Conservation (phyloP, 1,284 basidiomycete species). For the Rhodotorula sp. region DNA sequence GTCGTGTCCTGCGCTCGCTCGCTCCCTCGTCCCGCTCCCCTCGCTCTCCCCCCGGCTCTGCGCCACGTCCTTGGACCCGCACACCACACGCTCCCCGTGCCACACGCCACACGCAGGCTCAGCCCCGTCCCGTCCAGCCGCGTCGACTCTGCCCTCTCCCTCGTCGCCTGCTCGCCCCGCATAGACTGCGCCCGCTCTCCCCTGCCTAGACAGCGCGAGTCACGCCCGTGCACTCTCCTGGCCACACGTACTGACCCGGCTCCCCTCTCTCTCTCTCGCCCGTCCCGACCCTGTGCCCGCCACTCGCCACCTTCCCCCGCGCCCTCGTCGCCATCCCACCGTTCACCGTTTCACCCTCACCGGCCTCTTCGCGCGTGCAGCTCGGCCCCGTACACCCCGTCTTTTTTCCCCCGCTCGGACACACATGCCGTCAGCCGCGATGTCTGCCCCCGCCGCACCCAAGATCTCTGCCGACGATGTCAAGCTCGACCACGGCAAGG, state of each 20-base stretch:
- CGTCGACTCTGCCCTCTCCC: background rate
- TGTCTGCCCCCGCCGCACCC: conserved; percentile 33
- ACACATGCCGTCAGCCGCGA: conserved; percentile 30
- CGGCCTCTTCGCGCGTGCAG: no score
- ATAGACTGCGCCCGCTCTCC: background rate
- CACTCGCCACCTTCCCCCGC: no score
- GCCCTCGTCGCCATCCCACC: background rate
- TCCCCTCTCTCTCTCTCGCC: background rate
- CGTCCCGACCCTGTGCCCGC: no score
- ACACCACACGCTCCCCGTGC: no score
- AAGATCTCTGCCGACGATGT: conserved; percentile 35
- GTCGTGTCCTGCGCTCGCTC: no score
- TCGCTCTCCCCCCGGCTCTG: no score
- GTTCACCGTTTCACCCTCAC: background rate
- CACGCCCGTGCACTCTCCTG: background rate
- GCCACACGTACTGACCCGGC: background rate
- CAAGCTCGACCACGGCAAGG: conserved; percentile 33
- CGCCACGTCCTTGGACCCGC: no score
- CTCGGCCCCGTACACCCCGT: background rate
- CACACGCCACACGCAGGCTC: no score
- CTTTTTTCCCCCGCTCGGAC: background rate
- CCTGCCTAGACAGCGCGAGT: background rate
- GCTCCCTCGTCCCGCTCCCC: no score
- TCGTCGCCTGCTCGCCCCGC: background rate
- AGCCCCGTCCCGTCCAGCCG: no score